phyloP scores from a whole-genome alignment of 1,284 basidiomycete species.

The Coniferiporia weirii region DNA sequence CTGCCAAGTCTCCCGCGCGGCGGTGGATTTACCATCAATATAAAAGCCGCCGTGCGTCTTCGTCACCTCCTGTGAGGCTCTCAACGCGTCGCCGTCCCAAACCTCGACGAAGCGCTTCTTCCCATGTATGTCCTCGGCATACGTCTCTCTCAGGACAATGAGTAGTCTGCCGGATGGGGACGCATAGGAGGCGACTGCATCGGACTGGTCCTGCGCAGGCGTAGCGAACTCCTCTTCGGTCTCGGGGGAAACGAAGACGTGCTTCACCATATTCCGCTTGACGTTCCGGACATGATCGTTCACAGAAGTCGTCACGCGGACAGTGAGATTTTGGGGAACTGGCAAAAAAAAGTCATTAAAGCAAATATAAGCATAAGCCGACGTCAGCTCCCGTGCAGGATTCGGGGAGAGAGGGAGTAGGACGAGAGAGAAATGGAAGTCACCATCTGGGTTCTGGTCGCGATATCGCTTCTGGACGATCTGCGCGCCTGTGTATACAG shows the following conservation, averaged over 20 bases:
- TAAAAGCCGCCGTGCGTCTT: constrained; percentile 56
- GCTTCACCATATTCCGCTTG: constrained; percentile 42
- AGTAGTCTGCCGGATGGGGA: constrained; percentile 42
- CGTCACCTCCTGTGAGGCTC: constrained; percentile 50
- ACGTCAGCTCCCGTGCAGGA: no score
- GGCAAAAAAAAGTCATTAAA: no score
- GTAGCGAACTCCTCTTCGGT: constrained; percentile 22
- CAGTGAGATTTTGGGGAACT: background rate
- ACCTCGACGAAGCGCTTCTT: constrained; percentile 59
- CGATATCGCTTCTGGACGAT: background rate
- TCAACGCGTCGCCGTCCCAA: constrained; percentile 42
- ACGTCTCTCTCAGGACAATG: constrained; percentile 44
- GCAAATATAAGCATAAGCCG: no score
- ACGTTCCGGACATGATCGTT: constrained; percentile 45
- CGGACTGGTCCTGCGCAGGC: constrained; percentile 36
- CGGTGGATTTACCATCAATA: constrained; percentile 43
- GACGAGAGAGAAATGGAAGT: no score
- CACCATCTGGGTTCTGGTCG: no score
- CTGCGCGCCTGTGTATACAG: constrained; percentile 4
- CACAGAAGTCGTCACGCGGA: constrained; percentile 40
- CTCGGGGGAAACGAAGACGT: constrained; percentile 30
- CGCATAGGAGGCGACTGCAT: constrained; percentile 37
- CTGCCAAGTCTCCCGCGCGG: background rate
- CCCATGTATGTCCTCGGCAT: constrained; percentile 23
- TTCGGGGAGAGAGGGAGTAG: no score